Percentiles rank a stretch among this genome's conserved stretches.
phyloP scores from a whole-genome alignment of 2,329 filamentous ascomycete species.

The Sporothrix euskadiensis region DNA sequence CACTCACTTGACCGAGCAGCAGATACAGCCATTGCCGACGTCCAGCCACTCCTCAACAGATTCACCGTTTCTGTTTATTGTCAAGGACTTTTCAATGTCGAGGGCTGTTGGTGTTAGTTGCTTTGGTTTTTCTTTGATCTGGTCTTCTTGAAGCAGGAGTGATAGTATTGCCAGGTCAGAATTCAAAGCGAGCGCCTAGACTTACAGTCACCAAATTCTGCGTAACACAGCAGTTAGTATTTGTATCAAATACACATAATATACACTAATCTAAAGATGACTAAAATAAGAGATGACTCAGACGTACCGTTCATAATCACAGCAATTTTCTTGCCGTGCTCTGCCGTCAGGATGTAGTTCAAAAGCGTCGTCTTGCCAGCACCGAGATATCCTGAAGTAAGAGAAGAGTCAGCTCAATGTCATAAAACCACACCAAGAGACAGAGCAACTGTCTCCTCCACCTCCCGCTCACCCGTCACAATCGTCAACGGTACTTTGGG shows the following conservation, averaged over 20 bases:
- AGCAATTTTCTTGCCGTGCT: constrained; percentile 96
- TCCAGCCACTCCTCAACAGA: constrained; percentile 93
- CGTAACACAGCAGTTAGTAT: constrained; percentile 30
- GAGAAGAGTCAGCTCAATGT: neutral
- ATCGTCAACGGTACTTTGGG: constrained; percentile 81
- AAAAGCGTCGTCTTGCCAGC: constrained; percentile 93
- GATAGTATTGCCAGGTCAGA: neutral
- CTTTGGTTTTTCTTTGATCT: no score
- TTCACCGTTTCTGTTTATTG: constrained; percentile 79
- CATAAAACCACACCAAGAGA: neutral
- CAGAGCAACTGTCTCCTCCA: neutral
- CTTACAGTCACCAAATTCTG: constrained; percentile 66
- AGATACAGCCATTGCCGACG: constrained; percentile 94
- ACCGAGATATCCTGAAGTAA: constrained; percentile 77
- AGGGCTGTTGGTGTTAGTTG: constrained; percentile 59
- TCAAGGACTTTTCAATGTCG: constrained; percentile 95
- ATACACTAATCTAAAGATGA: neutral
- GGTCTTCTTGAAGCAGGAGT: no score
- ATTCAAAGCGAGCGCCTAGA: neutral
- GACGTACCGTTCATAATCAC: constrained; percentile 84
- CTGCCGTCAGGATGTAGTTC: constrained; percentile 92
- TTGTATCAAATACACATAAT: neutral
- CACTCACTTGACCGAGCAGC: constrained; percentile 86
- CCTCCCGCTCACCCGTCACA: constrained; percentile 61
- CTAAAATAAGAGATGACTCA: neutral